These are phyloP conservation scores for Hanseniaspora jakobsenii DNA, from an alignment of 805 yeast genomes.

Conservation along the genomic window DNA sequence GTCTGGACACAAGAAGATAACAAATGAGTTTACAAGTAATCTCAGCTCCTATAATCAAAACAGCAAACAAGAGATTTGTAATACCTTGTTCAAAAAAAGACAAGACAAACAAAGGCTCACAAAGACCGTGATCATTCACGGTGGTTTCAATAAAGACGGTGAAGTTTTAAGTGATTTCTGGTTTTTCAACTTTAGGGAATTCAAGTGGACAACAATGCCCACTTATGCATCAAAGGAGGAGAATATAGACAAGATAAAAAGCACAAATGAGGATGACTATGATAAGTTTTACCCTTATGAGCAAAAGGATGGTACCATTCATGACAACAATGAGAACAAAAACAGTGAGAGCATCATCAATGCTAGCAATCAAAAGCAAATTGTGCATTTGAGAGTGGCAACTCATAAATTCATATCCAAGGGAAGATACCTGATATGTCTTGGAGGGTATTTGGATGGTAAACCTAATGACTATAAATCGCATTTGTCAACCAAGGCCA, in stretches of 20 bases:
- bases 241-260: too few relatives aligned
- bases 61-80: too few relatives aligned
- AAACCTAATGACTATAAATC: background rate
- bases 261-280: background rate
- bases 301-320: background rate
- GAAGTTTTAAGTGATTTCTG: background rate
- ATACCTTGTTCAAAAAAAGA: too few relatives aligned
- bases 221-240: too few relatives aligned
- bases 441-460: constrained; percentile 4
- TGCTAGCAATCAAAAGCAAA: background rate
- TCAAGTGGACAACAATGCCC: constrained; percentile 4
- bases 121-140: constrained; percentile 1
- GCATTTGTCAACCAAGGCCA: background rate
- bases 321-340: too few relatives aligned
- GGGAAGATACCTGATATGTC: constrained; percentile 3
- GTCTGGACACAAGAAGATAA: too few relatives aligned
- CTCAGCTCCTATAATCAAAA: too few relatives aligned
- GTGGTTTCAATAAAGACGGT: background rate
- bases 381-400: background rate
- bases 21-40: too few relatives aligned
- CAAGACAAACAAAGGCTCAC: too few relatives aligned
- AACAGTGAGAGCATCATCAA: too few relatives aligned
- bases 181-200: constrained; percentile 5
- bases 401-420: constrained; percentile 1
- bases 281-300: background rate